phyloP scores from a whole-genome alignment of 2,329 filamentous ascomycete species.

The Xylariaceae sp. region DNA sequence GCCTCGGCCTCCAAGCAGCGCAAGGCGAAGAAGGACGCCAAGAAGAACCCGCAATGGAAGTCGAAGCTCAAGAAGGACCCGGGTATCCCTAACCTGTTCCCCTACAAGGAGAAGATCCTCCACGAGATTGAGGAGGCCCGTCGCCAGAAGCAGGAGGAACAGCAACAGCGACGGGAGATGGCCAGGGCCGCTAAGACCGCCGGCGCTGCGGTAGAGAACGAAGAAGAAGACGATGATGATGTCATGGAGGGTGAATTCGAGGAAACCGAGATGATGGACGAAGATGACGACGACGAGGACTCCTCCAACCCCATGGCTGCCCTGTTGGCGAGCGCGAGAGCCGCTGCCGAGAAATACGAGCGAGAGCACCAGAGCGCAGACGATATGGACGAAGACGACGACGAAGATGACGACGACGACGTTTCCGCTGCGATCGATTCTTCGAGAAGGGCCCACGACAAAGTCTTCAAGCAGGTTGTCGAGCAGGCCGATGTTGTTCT shows the following conservation, averaged over 20 bases:
- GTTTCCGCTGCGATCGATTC: constrained; percentile 50
- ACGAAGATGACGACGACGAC: constrained; percentile 45
- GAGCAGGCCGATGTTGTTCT: constrained; percentile 85
- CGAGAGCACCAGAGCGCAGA: constrained; percentile 56
- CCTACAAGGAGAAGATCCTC: constrained; percentile 93
- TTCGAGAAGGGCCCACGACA: constrained; percentile 86
- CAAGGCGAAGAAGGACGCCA: constrained; percentile 81
- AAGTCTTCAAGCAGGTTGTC: constrained; percentile 90
- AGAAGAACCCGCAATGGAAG: constrained; percentile 97
- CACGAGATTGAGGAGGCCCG: constrained; percentile 90
- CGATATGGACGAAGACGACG: constrained; percentile 51
- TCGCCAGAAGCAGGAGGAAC: constrained; percentile 74
- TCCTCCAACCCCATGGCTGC: constrained; percentile 85
- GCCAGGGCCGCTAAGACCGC: constrained; percentile 62
- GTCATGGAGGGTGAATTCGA: constrained; percentile 45
- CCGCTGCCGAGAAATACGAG: constrained; percentile 71
- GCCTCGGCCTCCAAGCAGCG: constrained; percentile 82
- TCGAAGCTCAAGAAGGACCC: constrained; percentile 96
- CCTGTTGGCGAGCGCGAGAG: constrained; percentile 76
- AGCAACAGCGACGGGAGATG: constrained; percentile 63
- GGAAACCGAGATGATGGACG: constrained; percentile 49
- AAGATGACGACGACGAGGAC: constrained; percentile 56
- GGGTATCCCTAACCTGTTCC: constrained; percentile 94
- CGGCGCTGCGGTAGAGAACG: constrained; percentile 40
- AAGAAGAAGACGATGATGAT: constrained; percentile 38